Evolutionary conservation across 768 basidiomycete genomes (phyloP), one percentile per base, ranked within the genome.

Genomic region (Kwoniella dejecticola): DNA sequence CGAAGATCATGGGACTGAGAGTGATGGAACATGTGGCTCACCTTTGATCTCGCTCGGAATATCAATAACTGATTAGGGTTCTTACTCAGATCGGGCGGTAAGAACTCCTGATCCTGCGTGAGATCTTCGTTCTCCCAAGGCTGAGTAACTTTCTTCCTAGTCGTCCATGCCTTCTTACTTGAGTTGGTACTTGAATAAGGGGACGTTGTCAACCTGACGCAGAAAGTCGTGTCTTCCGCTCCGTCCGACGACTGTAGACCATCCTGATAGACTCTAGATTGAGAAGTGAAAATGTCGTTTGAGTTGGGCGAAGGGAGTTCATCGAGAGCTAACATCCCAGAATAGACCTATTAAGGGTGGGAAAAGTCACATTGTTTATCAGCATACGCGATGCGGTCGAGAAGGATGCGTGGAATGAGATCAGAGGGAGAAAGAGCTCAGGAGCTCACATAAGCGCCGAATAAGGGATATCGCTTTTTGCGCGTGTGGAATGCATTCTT

Each of bases 191-290:
- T 84, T 84, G 89, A 58, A 11, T 66, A 55, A 17, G 63, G 59
- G 5, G 33, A 36, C 7, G 59, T 49, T 10, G 56, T 38, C 13
- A 75, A 52, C 15, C 74, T 42, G 13, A 98, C 78, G 74, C 90
- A 86, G 65, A 98, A 92, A 13, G 93, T 80, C 66, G 86, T 88
- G 75, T 97, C 94, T 74, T 94, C 91, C 50, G 90, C 89, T 8
- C 84, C 83, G 68, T 98, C 94, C 64, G 90, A 52, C 11, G 87
- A 86, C 79, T 95, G 90, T 11, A 98, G 81, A 1, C 94, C 94
- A 72, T 98, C 95, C 57, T 87, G 83, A 75, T 96, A 97, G 46
- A 90, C 85, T 10, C 90, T 85, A 1, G 90, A 85, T 38, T 74
- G 70, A 8, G 62, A 61, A 4, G 13, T 49, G n/a, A 71, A 66